Base-by-base conservation (phyloP, 148 eudicot genomes). In the Linanthus parryae region DNA sequence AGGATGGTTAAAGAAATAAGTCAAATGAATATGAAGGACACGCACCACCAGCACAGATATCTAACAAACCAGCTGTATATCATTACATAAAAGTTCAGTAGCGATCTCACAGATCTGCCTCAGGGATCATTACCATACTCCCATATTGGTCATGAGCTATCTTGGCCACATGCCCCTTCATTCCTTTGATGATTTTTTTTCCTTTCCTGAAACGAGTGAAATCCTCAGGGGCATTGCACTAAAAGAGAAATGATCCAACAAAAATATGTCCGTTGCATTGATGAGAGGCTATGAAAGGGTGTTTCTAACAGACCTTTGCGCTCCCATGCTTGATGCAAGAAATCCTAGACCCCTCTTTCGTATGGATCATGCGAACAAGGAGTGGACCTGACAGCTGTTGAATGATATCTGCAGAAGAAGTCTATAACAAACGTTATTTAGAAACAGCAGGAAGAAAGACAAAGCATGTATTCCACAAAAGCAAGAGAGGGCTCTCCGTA, bases 241-340 rank as follows among this genome's bases (percentile, higher is more conserved):
- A n/a, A n/a, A n/a, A n/a, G n/a, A n/a, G n/a, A n/a, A n/a, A n/a
- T n/a, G 25, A 10, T 21, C 14, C 26, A 18, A 21, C 44, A 34
- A 51, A 24, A 16, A 19, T 34, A 40, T n/a, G n/a, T n/a, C n/a
- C n/a, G n/a, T n/a, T n/a, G n/a, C n/a, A n/a, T n/a, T n/a, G n/a
- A n/a, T n/a, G n/a, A n/a, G n/a, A n/a, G n/a, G n/a, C n/a, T n/a
- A n/a, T n/a, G n/a, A n/a, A n/a, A n/a, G n/a, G n/a, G n/a, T n/a
- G n/a, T 47, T 38, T 9, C 37, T 15, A 37, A 46, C 72, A 58
- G 51, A 94, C 99, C 99, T 94, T 88, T 7, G 99, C 95, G 57
- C 77, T 80, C 18, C 96, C 84, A 72, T 94, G 88, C 65, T 81
- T 94, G 62, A 94, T 63, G 51, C 95, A 88, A 46, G 77, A 96